These are phyloP conservation scores for Coprinellus micaceus DNA, from an alignment of 768 basidiomycete species.

Conservation along the genomic window DNA sequence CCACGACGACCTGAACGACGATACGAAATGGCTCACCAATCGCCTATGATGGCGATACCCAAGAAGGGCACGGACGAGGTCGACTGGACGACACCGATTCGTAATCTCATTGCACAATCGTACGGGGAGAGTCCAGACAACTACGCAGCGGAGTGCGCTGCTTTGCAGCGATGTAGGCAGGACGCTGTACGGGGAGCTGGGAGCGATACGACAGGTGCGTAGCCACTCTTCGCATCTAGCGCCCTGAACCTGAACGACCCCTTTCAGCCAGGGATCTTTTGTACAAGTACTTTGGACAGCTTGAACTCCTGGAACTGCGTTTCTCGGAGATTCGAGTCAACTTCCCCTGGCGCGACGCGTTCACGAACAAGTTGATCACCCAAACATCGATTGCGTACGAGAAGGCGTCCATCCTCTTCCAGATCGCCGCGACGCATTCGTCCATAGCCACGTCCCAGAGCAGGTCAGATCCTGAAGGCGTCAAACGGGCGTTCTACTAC, in stretches of 20 bases:
- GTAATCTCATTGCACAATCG: slow-evolving; percentile 80
- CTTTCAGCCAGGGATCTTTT: slow-evolving; percentile 78
- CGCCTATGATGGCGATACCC: slow-evolving; percentile 89
- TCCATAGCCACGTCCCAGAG: slow-evolving; percentile 84
- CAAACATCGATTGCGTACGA: slow-evolving; percentile 98
- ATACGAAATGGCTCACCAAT: slow-evolving; percentile 63
- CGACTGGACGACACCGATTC: slow-evolving; percentile 90
- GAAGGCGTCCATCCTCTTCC: slow-evolving; percentile 96
- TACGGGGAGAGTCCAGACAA: slow-evolving; percentile 92
- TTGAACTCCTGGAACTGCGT: slow-evolving; percentile 93
- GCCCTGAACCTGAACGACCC: not conserved
- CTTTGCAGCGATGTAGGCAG: slow-evolving; percentile 87
- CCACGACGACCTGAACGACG: not conserved
- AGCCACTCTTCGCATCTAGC: not conserved
- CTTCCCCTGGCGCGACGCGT: slow-evolving; percentile 97
- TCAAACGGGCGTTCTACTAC: slow-evolving; percentile 92
- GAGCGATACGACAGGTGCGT: slow-evolving; percentile 87
- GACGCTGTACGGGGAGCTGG: slow-evolving; percentile 96
- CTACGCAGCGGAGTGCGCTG: slow-evolving; percentile 79
- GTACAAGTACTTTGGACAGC: slow-evolving; percentile 99
- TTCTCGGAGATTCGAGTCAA: slow-evolving; percentile 96
- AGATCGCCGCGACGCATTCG: slow-evolving; percentile 92
- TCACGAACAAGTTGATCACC: slow-evolving; percentile 88
- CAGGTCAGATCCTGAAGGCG: slow-evolving; percentile 83
- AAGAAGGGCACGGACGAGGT: slow-evolving; percentile 95